Base-by-base conservation (phyloP, 441 rosid genomes). In the Theobroma grandiflorum region DNA sequence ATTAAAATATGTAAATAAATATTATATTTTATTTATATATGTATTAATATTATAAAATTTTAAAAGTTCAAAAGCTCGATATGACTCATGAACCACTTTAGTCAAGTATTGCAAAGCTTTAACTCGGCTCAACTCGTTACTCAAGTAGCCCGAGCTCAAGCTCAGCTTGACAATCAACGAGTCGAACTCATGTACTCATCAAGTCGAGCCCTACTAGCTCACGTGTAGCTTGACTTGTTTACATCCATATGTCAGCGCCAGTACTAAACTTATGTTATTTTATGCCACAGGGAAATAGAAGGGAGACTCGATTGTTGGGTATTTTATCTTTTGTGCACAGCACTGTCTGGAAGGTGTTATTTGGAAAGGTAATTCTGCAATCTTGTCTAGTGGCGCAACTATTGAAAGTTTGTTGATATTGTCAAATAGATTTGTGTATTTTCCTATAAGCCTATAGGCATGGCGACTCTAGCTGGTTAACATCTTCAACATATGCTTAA, bases 291-390 rank as follows among this genome's bases (percentile, higher is more conserved):
- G 99, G 99, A 35, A 97, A 97, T 80, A 85, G 99, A 90, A 93
- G 98, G 88, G 99, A 97, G 89, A 97, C 98, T 47, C 87, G 97
- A 75, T 85, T 97, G 79, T 82, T 97, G 78, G 99, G 99, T 72
- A 97, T 95, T 76, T 85, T 97, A 74, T 95, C 99, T 77, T 95
- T 97, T 81, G 97, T 97, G 33, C 97, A 95, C 85, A 97, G 97
- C 86, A 94, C 99, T 0, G 99, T 97, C 62, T 97, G 98, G 99
- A 97, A 95, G 87, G 99, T 92, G 53, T 86, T 97, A 82, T 97
- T 95, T 86, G 99, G 99, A 80, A 97, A 95, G 90, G 99, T 92
- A 77, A 82, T 84, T 76, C 7, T 12, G 38, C 50, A 22, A 59
- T 40, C 20, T 40, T 57, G 68, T 7, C 2, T 22, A 6, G 9